Evolutionary conservation across 2,329 filamentous ascomycete genomes (phyloP), one percentile per base, ranked within the genome.

Genomic region (Diaporthe longicolla): DNA sequence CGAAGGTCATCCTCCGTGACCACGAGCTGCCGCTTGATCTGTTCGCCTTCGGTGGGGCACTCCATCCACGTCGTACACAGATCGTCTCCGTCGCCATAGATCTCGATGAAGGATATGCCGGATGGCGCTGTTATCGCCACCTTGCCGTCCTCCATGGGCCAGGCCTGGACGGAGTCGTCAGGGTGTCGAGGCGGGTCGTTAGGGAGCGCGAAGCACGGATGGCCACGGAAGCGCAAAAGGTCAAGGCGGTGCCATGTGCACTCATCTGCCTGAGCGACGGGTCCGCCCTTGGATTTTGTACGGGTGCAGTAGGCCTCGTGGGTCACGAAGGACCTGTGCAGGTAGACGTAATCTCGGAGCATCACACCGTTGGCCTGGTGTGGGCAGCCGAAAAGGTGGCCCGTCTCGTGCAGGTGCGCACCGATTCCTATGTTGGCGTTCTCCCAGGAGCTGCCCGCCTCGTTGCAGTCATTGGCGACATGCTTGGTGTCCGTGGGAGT

Each of bases 371-470:
- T 93, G 80, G 97, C 94, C 80, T 97, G 95, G 80, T 97, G 94
- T 13, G 95, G 94, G 77, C 94, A 97, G 66, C 96, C 96, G 77
- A 98, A 93, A 29, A 98, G 83, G 83, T 97, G 96, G 4, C 96
- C 96, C 0, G 93, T 93, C 83, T 98, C 95, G 82, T 97, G 96
- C 63, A 98, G 83, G 82, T 98, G 96, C 13, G 95, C 95, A 10
- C 96, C 96, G 77, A 98, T 97, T 40, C 95, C 95, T 75, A 98
- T 93, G 78, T 96, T 97, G 35, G 94, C 95, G n/a, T 95, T 92
- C 82, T 98, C 96, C 96, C 96, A 98, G 61, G 92, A 97, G 80
- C 94, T 97, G 32, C 95, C 95, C 9, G 92, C 93, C 77, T 98
- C 94, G 78, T 93, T 93, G 82, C 92, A 94, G 81, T 97, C 94